Evolutionary conservation across 305 asterid species (phyloP).

Genomic region (Fraxinus greggii): DNA sequence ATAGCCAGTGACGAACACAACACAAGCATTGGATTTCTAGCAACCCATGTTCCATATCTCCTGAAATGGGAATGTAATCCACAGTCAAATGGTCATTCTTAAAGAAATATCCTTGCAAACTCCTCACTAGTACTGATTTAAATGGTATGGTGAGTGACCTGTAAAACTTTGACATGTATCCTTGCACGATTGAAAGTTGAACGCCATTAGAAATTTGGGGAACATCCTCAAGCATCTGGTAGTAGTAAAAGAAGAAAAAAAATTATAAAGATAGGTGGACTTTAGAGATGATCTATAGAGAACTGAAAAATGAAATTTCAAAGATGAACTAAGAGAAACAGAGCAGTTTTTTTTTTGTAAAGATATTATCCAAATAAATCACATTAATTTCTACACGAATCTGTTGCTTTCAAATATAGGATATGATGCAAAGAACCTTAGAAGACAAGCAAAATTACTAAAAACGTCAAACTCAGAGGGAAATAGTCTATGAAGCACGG

Average conservation of each 20-base stretch:
- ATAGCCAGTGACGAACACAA: conserved; percentile 73
- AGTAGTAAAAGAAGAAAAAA: background rate
- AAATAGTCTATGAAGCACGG: background rate
- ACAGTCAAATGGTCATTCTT: conserved; percentile 31
- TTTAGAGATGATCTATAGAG: background rate
- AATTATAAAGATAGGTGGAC: background rate
- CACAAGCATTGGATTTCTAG: conserved; percentile 85
- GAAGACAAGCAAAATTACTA: background rate
- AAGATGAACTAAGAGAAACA: background rate
- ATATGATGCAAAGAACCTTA: conserved; percentile 2
- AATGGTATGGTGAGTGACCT: conserved; percentile 46
- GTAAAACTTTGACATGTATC: conserved; percentile 92
- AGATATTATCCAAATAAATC: background rate
- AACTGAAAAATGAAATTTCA: conserved; percentile 1
- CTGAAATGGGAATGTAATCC: conserved; percentile 45
- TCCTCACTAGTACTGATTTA: background rate
- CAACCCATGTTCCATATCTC: conserved; percentile 99
- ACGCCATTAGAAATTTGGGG: conserved; percentile 82
- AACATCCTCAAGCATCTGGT: conserved; percentile 91
- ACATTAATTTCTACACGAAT: background rate
- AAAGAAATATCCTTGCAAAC: conserved; percentile 12
- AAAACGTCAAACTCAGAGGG: background rate
- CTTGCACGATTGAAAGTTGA: conserved; percentile 95
- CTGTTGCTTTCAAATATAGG: background rate
- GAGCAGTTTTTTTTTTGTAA: background rate